Percentiles rank a stretch among this genome's conserved stretches.
phyloP scores from a whole-genome alignment of 192 early-diverging fungal genomes.

The Powellomyces hirtus region DNA sequence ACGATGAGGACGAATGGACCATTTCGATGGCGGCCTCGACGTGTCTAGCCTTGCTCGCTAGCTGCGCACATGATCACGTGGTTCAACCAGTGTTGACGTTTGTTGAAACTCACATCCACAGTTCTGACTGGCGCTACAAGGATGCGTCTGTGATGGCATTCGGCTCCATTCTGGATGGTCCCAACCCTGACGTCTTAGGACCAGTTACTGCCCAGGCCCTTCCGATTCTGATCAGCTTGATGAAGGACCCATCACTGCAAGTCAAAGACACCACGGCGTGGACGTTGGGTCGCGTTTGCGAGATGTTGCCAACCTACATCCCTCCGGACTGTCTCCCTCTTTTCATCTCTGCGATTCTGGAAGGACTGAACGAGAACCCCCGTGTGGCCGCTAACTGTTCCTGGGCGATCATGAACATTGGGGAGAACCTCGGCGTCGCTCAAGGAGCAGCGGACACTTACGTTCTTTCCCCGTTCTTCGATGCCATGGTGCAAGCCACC shows the following conservation, averaged over 20 bases:
- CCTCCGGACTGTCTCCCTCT: constrained; percentile 34
- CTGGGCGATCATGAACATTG: constrained; percentile 92
- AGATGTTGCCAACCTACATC: constrained; percentile 54
- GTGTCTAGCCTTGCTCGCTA: constrained; percentile 85
- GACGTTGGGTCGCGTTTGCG: constrained; percentile 95
- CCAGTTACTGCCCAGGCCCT: constrained; percentile 57
- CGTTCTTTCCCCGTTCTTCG: constrained; percentile 80
- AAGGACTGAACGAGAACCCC: constrained; percentile 80
- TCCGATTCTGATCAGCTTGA: constrained; percentile 81
- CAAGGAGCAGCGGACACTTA: constrained; percentile 61
- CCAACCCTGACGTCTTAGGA: constrained; percentile 39
- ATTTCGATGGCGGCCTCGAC: constrained; percentile 97
- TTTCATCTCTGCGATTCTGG: constrained; percentile 62
- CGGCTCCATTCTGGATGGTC: constrained; percentile 97
- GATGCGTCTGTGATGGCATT: constrained; percentile 99
- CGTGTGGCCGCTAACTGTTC: constrained; percentile 95
- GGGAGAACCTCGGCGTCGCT: constrained; percentile 71
- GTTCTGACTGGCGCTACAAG: constrained; percentile 87
- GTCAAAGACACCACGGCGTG: constrained; percentile 98
- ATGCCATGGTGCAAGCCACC: constrained; percentile 73
- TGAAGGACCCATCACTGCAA: constrained; percentile 76
- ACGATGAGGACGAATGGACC: constrained; percentile 99
- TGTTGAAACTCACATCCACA: constrained; percentile 81
- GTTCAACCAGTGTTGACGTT: constrained; percentile 85
- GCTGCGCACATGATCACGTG: constrained; percentile 76